Percentiles rank a stretch among this genome's conserved stretches.
Evolutionary conservation across 768 basidiomycete genomes (phyloP).

Genomic region (Tylopilus sp.): DNA sequence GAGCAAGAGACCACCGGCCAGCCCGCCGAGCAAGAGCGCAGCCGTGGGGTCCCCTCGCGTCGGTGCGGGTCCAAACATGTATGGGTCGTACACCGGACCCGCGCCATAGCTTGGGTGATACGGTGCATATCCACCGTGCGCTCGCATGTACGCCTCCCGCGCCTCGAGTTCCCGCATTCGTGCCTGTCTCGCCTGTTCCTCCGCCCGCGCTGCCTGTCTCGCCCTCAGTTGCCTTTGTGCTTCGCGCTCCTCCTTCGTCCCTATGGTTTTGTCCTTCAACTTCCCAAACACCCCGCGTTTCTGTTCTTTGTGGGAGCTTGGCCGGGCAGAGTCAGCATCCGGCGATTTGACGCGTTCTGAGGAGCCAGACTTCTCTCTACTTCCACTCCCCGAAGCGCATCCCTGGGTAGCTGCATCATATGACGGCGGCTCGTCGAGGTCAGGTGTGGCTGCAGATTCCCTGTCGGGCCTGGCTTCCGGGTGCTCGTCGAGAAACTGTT

Average conservation of each 20-base stretch:
- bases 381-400: slow-evolving; percentile 25
- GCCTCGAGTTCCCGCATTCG: slow-evolving; percentile 22
- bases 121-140: slow-evolving; percentile 31
- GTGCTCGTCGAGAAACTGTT: slow-evolving; percentile 55
- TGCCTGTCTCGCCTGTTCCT: slow-evolving; percentile 18
- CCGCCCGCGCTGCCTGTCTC: slow-evolving; percentile 27
- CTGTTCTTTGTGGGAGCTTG: slow-evolving; percentile 16
- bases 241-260: slow-evolving; percentile 64
- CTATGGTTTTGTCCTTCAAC: slow-evolving; percentile 60
- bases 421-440: slow-evolving; percentile 23
- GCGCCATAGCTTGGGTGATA: slow-evolving; percentile 23
- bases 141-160: slow-evolving; percentile 36
- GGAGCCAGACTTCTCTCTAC: slow-evolving; percentile 1
- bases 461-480: slow-evolving; percentile 44
- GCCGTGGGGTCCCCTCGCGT: slow-evolving; percentile 6
- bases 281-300: slow-evolving; percentile 57
- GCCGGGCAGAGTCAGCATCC: not conserved
- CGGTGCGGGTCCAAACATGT: not conserved
- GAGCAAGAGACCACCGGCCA: slow-evolving; percentile 49
- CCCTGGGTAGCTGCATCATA: slow-evolving; percentile 25
- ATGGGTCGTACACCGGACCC: not conserved
- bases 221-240: slow-evolving; percentile 34
- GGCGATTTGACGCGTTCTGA: not conserved
- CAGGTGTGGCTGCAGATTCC: slow-evolving; percentile 1
- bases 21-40: slow-evolving; percentile 36